Percentiles rank a stretch among this genome's conserved stretches.
Evolutionary conservation across 306 rosid genomes (phyloP).

Genomic region (Benincasa hispida): DNA sequence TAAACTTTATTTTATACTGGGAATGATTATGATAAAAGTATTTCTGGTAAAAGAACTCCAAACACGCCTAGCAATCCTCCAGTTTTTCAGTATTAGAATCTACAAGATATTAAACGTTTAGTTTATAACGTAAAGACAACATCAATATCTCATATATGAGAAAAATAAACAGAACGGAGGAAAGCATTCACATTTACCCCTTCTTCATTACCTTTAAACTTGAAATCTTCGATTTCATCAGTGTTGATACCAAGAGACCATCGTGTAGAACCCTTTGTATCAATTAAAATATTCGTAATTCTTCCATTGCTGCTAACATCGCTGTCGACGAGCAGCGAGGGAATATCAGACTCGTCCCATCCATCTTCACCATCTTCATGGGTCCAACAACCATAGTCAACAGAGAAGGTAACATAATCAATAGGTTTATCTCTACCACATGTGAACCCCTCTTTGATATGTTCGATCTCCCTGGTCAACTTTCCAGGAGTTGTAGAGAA

Average conservation of each 20-base stretch:
- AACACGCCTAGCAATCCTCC: neutral
- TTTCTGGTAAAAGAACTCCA: neutral
- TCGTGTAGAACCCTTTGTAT: conserved; percentile 71
- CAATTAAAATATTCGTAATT: conserved; percentile 39
- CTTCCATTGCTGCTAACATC: conserved; percentile 37
- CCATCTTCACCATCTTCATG: conserved; percentile 36
- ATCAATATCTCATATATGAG: neutral
- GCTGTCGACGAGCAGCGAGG: conserved; percentile 26
- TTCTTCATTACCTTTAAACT: conserved; percentile 40
- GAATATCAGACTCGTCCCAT: conserved; percentile 70
- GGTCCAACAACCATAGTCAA: conserved; percentile 65
- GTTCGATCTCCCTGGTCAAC: conserved; percentile 61
- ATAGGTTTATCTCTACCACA: conserved; percentile 58
- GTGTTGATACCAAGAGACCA: conserved; percentile 80
- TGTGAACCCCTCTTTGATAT: conserved; percentile 55
- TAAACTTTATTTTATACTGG: neutral
- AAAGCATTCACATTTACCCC: neutral
- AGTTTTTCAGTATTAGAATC: neutral
- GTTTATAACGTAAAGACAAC: neutral
- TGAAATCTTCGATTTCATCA: conserved; percentile 60
- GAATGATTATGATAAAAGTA: neutral
- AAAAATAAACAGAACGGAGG: neutral
- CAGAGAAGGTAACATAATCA: conserved; percentile 78
- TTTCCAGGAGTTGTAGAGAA: conserved; percentile 88
- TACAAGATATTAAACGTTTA: neutral